Conservation (phyloP, 257 asterid genomes). For the Nicotiana attenuata region DNA sequence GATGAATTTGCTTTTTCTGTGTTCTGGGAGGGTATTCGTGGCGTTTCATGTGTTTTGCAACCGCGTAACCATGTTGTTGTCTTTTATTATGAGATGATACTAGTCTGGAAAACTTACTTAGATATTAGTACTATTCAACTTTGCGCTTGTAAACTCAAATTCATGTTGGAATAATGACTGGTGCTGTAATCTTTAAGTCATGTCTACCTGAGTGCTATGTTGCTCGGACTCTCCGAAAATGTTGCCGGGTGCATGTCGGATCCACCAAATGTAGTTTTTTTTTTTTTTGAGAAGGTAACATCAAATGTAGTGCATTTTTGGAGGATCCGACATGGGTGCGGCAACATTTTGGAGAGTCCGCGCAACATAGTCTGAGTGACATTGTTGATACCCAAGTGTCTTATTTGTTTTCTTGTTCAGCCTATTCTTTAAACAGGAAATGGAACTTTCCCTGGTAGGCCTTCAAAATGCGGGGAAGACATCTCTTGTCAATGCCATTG, state of each 20-base stretch:
- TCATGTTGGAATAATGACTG: background rate
- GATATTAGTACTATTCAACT: background rate
- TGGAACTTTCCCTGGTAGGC: constrained; percentile 90
- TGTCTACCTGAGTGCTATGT: too few species aligned
- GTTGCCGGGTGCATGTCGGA: too few species aligned
- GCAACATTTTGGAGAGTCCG: too few species aligned
- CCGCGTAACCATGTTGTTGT: background rate
- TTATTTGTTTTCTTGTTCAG: constrained; percentile 30
- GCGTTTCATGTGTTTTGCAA: background rate
- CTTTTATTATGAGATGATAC: background rate
- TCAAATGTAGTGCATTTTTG: too few species aligned
- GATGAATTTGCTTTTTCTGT: background rate
- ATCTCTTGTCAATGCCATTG: constrained; percentile 79
- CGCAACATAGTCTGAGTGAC: too few species aligned
- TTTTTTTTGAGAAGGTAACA: too few species aligned
- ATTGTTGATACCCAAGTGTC: background rate
- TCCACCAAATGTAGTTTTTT: too few species aligned
- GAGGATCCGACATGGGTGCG: too few species aligned
- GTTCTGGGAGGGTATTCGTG: background rate
- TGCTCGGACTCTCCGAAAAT: too few species aligned
- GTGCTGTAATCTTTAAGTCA: background rate
- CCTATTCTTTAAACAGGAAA: constrained; percentile 90
- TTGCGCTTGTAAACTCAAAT: background rate
- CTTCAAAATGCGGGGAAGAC: constrained; percentile 95
- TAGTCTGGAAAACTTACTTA: background rate